These are phyloP conservation scores for Aspergillus felis DNA, from an alignment of 2,329 filamentous ascomycete genomes.

Conservation along the genomic window DNA sequence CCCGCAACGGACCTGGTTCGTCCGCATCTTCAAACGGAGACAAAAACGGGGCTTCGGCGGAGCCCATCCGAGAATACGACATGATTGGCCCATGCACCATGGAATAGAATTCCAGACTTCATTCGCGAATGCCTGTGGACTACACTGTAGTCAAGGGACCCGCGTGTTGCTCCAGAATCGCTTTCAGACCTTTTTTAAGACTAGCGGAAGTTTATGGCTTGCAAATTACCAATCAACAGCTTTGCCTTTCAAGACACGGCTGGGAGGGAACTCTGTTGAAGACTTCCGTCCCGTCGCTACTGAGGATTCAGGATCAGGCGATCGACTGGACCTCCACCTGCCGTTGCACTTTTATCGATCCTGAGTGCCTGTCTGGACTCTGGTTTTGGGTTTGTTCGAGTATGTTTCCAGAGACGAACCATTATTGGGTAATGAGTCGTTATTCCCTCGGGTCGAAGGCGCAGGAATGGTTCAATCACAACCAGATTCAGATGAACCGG, in stretches of 20 bases:
- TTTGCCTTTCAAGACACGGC: not conserved
- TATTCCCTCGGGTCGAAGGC: too few relatives aligned
- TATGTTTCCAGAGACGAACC: not conserved
- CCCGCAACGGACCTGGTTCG: not conserved
- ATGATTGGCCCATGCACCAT: not conserved
- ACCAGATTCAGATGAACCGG: not conserved
- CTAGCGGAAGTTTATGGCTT: not conserved
- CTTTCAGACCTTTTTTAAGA: not conserved
- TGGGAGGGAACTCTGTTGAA: not conserved
- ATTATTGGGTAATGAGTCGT: not conserved
- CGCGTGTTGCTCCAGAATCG: not conserved
- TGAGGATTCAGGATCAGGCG: constrained; percentile 12
- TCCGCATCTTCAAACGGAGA: not conserved
- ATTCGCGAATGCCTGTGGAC: too few relatives aligned
- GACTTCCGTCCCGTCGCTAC: not conserved
- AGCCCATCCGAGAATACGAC: not conserved
- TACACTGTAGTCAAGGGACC: not conserved
- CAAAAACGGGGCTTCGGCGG: not conserved
- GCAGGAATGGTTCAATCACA: not conserved
- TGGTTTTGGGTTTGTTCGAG: not conserved
- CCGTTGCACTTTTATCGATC: constrained; percentile 17
- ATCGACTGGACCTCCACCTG: constrained; percentile 15
- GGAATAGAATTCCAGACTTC: not conserved
- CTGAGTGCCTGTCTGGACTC: constrained; percentile 9
- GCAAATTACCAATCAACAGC: not conserved